These are phyloP conservation scores for Spergularia azorica DNA, from an alignment of 179 eudicot genomes.

Conservation along the genomic window DNA sequence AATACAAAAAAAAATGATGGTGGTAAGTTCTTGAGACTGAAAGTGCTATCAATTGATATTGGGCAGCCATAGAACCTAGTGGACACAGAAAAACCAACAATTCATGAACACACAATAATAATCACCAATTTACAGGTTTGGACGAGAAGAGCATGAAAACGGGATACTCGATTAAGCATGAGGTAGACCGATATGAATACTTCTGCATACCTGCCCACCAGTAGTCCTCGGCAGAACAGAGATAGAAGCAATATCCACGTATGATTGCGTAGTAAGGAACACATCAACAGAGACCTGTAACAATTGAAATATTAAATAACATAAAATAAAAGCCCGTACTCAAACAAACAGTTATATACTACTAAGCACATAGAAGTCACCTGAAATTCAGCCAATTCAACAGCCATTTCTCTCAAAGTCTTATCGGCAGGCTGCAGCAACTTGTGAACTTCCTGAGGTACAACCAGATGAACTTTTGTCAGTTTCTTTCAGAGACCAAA, in stretches of 20 bases:
- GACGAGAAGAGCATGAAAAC: neutral
- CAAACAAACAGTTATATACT: too few species aligned
- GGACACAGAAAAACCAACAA: too few species aligned
- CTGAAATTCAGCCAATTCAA: constrained; percentile 95
- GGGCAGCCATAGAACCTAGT: too few species aligned
- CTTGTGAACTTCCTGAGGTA: constrained; percentile 77
- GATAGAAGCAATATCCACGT: constrained; percentile 82
- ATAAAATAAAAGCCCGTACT: neutral
- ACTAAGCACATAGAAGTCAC: constrained; percentile 28
- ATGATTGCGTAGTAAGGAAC: constrained; percentile 80
- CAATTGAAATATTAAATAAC: constrained; percentile 1
- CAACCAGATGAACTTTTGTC: constrained; percentile 2
- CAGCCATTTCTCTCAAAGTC: constrained; percentile 77
- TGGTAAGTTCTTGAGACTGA: too few species aligned
- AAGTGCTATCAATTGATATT: too few species aligned
- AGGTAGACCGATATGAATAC: neutral
- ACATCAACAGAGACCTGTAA: constrained; percentile 90
- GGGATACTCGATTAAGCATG: neutral
- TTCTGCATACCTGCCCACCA: constrained; percentile 77
- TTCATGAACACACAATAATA: too few species aligned
- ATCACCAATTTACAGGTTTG: too few species aligned
- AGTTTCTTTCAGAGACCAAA: constrained; percentile 5
- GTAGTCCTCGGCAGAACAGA: constrained; percentile 91
- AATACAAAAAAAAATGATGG: too few species aligned
- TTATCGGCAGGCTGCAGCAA: constrained; percentile 88